phyloP scores from a whole-genome alignment of 148 eudicot species.

The Cornus controversa region DNA sequence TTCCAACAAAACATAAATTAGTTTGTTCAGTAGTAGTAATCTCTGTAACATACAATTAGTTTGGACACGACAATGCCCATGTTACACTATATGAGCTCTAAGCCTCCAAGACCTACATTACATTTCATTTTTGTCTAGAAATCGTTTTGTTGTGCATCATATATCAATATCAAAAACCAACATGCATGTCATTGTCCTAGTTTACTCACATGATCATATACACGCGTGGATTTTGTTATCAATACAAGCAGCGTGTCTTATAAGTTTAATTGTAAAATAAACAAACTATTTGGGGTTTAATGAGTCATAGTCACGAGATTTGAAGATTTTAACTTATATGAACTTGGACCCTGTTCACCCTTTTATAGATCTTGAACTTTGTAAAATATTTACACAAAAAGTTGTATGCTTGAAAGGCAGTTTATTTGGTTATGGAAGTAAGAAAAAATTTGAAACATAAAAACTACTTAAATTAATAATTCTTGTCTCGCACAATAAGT shows the following conservation, averaged over 20 bases:
- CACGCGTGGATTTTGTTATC: not conserved
- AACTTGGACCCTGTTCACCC: not conserved
- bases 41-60: not conserved
- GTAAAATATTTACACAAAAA: not conserved
- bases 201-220: not conserved
- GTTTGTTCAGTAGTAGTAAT: not conserved
- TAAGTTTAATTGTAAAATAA: no score
- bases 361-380: not conserved
- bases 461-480: no score
- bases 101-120: not conserved
- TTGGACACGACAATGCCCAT: not conserved
- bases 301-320: not conserved
- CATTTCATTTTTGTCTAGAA: not conserved
- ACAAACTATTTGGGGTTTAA: not conserved
- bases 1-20: no score
- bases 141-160: no score
- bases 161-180: not conserved
- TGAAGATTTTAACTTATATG: not conserved
- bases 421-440: not conserved
- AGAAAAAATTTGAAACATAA: not conserved
- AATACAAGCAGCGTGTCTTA: no score
- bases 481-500: no score
- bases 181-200: not conserved
- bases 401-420: not conserved
- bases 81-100: no score